Percentiles rank a stretch among this genome's conserved stretches.
Evolutionary conservation across 202 grass and related monocot species (phyloP).

Genomic region (Elaeis oleifera): DNA sequence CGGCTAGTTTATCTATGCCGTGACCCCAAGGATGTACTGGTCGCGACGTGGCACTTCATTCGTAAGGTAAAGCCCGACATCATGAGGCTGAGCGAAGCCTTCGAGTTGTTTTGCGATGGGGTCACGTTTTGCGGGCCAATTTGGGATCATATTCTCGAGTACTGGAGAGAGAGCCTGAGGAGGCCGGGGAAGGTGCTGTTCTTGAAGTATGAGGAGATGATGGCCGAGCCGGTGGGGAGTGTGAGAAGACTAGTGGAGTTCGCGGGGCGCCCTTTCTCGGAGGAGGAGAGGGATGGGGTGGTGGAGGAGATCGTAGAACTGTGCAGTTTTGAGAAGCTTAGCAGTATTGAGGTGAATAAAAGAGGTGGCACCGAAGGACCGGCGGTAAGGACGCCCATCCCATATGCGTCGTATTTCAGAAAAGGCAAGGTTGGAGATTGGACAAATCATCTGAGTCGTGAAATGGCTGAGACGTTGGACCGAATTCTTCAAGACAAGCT

Average conservation of each 20-base stretch:
- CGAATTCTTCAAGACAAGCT: no score
- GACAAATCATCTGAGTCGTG: no score
- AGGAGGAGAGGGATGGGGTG: constrained; percentile 7
- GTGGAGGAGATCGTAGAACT: constrained; percentile 19
- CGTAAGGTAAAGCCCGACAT: neutral
- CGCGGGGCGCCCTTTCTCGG: constrained; percentile 28
- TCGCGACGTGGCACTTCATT: constrained; percentile 28
- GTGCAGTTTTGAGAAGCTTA: constrained; percentile 28
- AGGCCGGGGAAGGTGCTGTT: constrained; percentile 26
- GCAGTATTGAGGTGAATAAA: constrained; percentile 16
- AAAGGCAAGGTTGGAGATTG: no score
- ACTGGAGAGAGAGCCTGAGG: constrained; percentile 36
- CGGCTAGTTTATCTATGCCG: constrained; percentile 33
- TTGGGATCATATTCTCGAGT: constrained; percentile 38
- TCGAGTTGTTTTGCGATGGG: constrained; percentile 25
- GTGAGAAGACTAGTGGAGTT: constrained; percentile 28
- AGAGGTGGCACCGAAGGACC: neutral
- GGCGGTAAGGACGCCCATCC: no score
- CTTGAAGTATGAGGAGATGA: constrained; percentile 39
- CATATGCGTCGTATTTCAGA: no score
- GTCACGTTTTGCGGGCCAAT: constrained; percentile 18
- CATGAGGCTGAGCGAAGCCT: neutral
- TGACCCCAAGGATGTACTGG: constrained; percentile 40
- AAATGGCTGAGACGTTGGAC: no score
- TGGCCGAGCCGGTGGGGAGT: constrained; percentile 9